A percentile compares a stretch with the other conserved stretches of the same genome.
Conservation (phyloP, 352 stramenopile species). For the Phytophthora capsici region DNA sequence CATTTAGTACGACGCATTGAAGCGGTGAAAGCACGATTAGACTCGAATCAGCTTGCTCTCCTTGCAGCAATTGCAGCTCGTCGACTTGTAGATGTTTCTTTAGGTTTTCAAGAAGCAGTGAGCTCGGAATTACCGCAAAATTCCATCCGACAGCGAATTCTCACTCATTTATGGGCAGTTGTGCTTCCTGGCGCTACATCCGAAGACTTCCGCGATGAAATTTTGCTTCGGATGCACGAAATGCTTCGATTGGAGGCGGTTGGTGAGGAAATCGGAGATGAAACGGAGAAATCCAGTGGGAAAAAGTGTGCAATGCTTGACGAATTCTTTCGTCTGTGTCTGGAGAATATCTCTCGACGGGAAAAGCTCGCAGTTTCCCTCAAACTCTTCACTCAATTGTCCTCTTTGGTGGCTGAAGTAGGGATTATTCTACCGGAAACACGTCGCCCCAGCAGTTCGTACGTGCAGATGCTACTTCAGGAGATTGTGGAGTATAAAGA, state of each 20-base stretch:
- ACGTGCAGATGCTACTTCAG: slow-evolving; percentile 29
- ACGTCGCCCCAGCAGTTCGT: neutral
- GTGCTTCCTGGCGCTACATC: slow-evolving; percentile 24
- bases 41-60: slow-evolving; percentile 43
- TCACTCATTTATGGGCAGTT: slow-evolving; percentile 53
- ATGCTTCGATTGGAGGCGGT: slow-evolving; percentile 34
- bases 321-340: slow-evolving; percentile 29
- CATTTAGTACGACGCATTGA: slow-evolving; percentile 42
- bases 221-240: slow-evolving; percentile 46
- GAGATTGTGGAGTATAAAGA: slow-evolving; percentile 40
- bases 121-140: neutral
- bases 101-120: neutral
- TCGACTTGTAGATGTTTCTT: slow-evolving; percentile 5
- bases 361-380: slow-evolving; percentile 32
- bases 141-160: slow-evolving; percentile 38
- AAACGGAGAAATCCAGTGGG: neutral
- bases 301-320: slow-evolving; percentile 21
- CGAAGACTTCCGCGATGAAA: slow-evolving; percentile 37
- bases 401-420: slow-evolving; percentile 33
- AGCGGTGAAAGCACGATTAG: slow-evolving; percentile 19
- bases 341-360: slow-evolving; percentile 34
- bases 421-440: slow-evolving; percentile 2
- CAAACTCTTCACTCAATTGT: slow-evolving; percentile 48
- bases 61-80: slow-evolving; percentile 41
- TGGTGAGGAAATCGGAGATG: slow-evolving; percentile 8